These are phyloP conservation scores for Plasmodium malariae DNA, from an alignment of 169 alveolate species.

Conservation along the genomic window DNA sequence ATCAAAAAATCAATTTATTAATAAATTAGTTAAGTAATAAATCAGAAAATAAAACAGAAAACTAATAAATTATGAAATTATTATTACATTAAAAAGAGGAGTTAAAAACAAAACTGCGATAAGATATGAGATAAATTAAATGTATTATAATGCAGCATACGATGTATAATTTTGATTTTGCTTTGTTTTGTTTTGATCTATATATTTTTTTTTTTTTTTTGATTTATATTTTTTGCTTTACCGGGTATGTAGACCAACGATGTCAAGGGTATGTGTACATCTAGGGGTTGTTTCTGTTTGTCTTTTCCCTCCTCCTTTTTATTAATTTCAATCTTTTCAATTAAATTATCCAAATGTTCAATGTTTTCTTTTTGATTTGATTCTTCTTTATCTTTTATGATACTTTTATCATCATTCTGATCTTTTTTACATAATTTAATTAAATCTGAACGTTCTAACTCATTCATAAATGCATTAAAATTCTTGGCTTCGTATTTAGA, in stretches of 20 bases:
- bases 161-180: neutral
- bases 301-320: neutral
- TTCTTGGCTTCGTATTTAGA: slow-evolving; percentile 43
- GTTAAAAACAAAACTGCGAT: no score
- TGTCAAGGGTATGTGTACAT: slow-evolving; percentile 71
- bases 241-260: slow-evolving; percentile 69
- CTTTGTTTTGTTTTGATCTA: neutral
- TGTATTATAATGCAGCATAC: no score
- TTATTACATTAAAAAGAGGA: no score
- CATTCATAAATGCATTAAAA: slow-evolving; percentile 62
- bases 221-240: neutral
- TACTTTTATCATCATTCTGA: neutral
- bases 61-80: no score
- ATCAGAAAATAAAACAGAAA: no score
- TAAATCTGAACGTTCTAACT: slow-evolving; percentile 53
- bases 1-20: no score
- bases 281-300: slow-evolving; percentile 15
- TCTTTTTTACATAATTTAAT: slow-evolving; percentile 32
- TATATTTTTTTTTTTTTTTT: neutral
- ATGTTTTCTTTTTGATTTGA: neutral
- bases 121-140: no score
- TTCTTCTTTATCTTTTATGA: neutral
- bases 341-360: slow-evolving; percentile 17
- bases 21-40: no score
- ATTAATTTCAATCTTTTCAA: neutral